Conservation (phyloP, 2,329 filamentous ascomycete species). For the Coleophoma crateriformis region DNA sequence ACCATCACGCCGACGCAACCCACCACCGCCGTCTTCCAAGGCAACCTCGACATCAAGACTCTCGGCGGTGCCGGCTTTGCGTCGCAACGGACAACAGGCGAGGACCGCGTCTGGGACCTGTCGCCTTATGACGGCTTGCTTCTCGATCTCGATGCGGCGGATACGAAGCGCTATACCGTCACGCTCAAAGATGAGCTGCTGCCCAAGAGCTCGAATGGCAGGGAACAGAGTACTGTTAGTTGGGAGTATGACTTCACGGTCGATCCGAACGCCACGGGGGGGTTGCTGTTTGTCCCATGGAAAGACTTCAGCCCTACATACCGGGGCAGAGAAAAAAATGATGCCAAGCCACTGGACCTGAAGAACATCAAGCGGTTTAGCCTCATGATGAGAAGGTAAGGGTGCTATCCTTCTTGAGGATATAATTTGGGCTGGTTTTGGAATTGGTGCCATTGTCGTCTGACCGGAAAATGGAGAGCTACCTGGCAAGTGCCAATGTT, state of each 20-base stretch:
- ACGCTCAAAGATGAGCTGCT: slow-evolving; percentile 67
- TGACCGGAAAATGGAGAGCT: slow-evolving; percentile 7
- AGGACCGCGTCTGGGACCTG: slow-evolving; percentile 57
- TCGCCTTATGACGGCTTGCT: slow-evolving; percentile 55
- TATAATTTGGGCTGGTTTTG: background rate
- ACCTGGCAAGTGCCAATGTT: too few relatives aligned
- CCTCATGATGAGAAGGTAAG: slow-evolving; percentile 77
- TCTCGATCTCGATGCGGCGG: slow-evolving; percentile 44
- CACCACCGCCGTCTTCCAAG: slow-evolving; percentile 49
- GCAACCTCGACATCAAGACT: slow-evolving; percentile 65
- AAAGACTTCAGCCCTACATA: slow-evolving; percentile 65
- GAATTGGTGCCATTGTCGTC: background rate
- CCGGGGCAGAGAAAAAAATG: slow-evolving; percentile 58
- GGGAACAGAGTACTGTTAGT: slow-evolving; percentile 66
- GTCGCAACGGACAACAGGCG: slow-evolving; percentile 62
- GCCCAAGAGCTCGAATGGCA: slow-evolving; percentile 51
- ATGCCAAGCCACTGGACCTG: slow-evolving; percentile 53
- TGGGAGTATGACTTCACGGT: slow-evolving; percentile 67
- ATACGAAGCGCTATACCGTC: slow-evolving; percentile 67
- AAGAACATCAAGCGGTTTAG: slow-evolving; percentile 60
- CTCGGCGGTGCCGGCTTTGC: slow-evolving; percentile 80
- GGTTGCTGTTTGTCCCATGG: slow-evolving; percentile 55
- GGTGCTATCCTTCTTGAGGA: slow-evolving; percentile 2
- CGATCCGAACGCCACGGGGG: slow-evolving; percentile 19
- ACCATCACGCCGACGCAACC: slow-evolving; percentile 23